These are phyloP conservation scores for Cladosporium sp. DNA, from an alignment of 2,329 filamentous ascomycete species.

Conservation along the genomic window DNA sequence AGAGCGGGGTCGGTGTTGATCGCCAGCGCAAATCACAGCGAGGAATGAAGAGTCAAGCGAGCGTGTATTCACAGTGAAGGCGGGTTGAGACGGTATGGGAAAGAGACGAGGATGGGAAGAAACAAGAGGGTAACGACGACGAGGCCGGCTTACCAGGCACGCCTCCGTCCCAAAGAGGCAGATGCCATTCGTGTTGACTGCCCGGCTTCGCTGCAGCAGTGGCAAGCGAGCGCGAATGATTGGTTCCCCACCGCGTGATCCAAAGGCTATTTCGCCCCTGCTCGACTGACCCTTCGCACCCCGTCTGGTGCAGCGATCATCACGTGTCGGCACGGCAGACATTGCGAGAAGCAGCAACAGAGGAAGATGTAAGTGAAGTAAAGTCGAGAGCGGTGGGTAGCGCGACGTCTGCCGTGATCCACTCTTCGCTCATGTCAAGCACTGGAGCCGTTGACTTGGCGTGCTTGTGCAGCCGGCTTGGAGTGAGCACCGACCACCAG, in stretches of 20 bases:
- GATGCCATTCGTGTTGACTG: slow-evolving; percentile 2
- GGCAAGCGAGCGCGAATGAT: slow-evolving; percentile 7
- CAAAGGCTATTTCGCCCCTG: slow-evolving; percentile 2
- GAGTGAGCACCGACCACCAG: background rate
- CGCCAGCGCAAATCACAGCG: background rate
- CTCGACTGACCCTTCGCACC: background rate
- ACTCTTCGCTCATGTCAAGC: slow-evolving; percentile 3
- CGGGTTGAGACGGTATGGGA: background rate
- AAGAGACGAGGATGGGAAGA: background rate
- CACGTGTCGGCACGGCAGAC: background rate
- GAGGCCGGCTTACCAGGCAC: slow-evolving; percentile 2
- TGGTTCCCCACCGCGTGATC: background rate
- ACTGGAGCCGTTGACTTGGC: background rate
- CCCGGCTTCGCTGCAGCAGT: background rate
- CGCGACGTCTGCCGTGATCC: slow-evolving; percentile 9
- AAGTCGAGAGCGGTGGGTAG: background rate
- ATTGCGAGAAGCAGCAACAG: background rate
- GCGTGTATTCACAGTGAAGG: background rate
- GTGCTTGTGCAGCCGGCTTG: background rate
- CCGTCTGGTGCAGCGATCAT: background rate
- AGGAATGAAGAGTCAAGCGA: background rate
- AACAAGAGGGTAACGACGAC: slow-evolving; percentile 1
- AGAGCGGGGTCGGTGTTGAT: slow-evolving; percentile 7
- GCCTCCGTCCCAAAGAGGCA: background rate
- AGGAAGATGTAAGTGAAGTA: background rate